These are phyloP conservation scores for Rhynchospora tenuis DNA, from an alignment of 176 grass and related monocot genomes.

Conservation along the genomic window DNA sequence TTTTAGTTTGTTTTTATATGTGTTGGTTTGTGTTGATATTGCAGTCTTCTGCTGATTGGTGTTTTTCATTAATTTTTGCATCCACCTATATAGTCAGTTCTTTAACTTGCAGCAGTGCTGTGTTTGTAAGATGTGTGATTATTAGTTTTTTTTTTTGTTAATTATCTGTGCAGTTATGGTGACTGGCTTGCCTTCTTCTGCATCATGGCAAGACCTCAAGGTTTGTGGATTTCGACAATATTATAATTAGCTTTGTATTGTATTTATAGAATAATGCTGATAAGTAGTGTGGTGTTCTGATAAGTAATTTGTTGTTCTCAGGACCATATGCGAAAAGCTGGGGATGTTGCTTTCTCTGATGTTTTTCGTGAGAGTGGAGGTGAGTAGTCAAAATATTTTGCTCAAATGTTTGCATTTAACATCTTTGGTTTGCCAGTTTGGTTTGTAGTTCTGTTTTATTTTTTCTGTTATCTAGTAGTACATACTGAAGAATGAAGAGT, in stretches of 20 bases:
- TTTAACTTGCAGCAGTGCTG: background rate
- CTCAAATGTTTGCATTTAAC: background rate
- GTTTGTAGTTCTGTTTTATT: background rate
- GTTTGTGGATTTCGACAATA: conserved; percentile 26
- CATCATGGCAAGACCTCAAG: conserved; percentile 99
- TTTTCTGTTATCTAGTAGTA: background rate
- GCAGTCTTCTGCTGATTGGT: background rate
- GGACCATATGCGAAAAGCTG: conserved; percentile 98
- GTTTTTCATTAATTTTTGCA: background rate
- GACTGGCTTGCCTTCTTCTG: conserved; percentile 84
- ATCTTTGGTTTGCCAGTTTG: background rate
- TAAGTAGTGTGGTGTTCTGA: background rate
- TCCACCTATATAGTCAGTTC: background rate
- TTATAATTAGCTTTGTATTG: background rate
- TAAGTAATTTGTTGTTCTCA: conserved; percentile 20
- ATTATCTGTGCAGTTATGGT: conserved; percentile 55
- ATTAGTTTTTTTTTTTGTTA: background rate
- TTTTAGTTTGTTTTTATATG: background rate
- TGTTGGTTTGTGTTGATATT: background rate
- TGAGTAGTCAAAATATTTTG: conserved; percentile 31
- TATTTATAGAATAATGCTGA: background rate
- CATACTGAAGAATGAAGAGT: background rate
- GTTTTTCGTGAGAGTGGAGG: conserved; percentile 78
- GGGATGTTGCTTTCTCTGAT: conserved; percentile 97
- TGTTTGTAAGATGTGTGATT: background rate